Conservation (phyloP, 768 basidiomycete genomes). For the Suillus luteus region DNA sequence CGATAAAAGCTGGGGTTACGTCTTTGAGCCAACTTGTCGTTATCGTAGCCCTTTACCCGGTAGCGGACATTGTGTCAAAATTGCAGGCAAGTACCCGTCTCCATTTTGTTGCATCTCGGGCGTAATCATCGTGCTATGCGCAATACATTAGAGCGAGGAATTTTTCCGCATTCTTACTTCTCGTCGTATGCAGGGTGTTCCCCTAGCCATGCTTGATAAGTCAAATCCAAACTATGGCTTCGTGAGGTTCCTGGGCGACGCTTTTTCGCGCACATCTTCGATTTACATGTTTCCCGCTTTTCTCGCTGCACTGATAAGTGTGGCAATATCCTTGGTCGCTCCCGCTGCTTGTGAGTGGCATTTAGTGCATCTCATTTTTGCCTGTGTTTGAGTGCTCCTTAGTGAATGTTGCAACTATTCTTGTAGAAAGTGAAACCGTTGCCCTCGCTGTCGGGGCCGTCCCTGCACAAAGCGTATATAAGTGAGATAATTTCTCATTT, state of each 20-base stretch:
- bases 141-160: conserved; percentile 11
- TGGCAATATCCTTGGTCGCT: conserved; percentile 24
- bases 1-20: conserved; percentile 33
- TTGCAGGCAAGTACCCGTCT: conserved; percentile 18
- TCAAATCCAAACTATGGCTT: conserved; percentile 27
- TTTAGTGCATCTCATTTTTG: neutral
- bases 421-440: conserved; percentile 25
- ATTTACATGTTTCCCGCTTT: conserved; percentile 24
- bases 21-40: conserved; percentile 30
- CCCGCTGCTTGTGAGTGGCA: conserved; percentile 28
- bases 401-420: conserved; percentile 27
- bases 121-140: neutral
- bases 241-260: conserved; percentile 16
- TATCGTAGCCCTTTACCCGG: conserved; percentile 28
- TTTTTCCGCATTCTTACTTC: conserved; percentile 28
- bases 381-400: neutral
- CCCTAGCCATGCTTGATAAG: conserved; percentile 24
- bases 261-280: conserved; percentile 24
- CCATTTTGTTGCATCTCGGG: neutral
- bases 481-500: conserved; percentile 17
- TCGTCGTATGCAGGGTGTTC: conserved; percentile 22
- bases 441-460: conserved; percentile 29
- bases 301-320: conserved; percentile 22
- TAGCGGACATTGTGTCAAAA: conserved; percentile 19
- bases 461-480: conserved; percentile 25